Evolutionary conservation across 805 yeast species (phyloP), one percentile per base, ranked within the genome.

Genomic region (Barnettozyma populi): DNA sequence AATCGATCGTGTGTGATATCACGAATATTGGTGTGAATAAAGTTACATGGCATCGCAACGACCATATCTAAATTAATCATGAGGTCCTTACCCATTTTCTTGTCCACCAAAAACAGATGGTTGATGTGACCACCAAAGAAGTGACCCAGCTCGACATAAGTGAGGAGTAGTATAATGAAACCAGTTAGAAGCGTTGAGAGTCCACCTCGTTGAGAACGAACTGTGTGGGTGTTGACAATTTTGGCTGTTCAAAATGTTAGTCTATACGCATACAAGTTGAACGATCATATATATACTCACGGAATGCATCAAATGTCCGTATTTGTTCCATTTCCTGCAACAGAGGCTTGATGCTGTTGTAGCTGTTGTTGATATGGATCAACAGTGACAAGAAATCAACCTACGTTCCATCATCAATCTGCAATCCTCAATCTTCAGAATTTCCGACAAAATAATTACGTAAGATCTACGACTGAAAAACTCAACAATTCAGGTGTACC

Each of bases 61-160:
- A 84, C 74, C 55, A 94, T 62, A 62, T 90, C 97, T 48, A 94
- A 42, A 61, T 94, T 90, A 41, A 94, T 74, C 39, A 75, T 75
- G 47, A 90, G 74, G 31, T 75, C 75, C 48, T 76, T 77, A n/a
- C 65, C 67, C 14, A 88, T 67, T 4, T 70, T 68, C 32, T 74
- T 71, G 58, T 87, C 95, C 5, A 94, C 95, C 3, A 74, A 70
- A 63, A 87, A 94, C 55, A 83, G 86, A 54, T 84, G 86, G 57
- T 83, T 89, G 7, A 85, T 76, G 48, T 75, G 75, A 2, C 97
- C 97, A 46, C 94, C 96, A 48, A 90, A 71, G 62, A 75, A 87
- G 13, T 86, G 84, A 7, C 97, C 96, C 25, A 90, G 67, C 61
- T 90, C 95, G 13, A 87, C 78, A 87, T 95, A 92, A 6, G 87